phyloP scores from a whole-genome alignment of 139 green algal genomes.

The Chlorella sp. region DNA sequence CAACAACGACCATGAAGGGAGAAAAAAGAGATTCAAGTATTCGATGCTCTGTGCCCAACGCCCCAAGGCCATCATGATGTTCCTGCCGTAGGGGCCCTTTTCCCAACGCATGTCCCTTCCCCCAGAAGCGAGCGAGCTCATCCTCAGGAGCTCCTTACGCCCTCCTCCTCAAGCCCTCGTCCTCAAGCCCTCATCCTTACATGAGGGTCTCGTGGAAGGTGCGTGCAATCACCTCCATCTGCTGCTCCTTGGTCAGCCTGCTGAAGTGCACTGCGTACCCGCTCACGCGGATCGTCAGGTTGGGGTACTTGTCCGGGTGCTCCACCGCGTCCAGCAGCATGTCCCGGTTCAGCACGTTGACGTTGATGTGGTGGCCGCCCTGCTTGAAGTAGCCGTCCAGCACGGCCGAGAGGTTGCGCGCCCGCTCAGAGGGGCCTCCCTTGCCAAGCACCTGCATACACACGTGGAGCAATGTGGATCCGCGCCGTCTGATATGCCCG shows the following conservation, averaged over 20 bases:
- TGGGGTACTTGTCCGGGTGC: conserved; percentile 70
- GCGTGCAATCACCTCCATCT: conserved; percentile 53
- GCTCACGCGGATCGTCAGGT: conserved; percentile 68
- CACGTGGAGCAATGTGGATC: no score
- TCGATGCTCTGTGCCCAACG: no score
- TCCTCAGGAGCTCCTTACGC: no score
- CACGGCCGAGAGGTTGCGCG: conserved; percentile 52
- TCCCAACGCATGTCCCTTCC: no score
- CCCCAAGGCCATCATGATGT: no score
- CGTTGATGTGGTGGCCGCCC: conserved; percentile 67
- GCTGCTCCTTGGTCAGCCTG: conserved; percentile 63
- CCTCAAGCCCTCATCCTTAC: no score
- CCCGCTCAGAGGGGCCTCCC: conserved; percentile 19
- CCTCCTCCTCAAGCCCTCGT: no score
- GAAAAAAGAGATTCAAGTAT: no score
- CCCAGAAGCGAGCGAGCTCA: no score
- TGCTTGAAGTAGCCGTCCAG: conserved; percentile 69
- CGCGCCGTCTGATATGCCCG: no score
- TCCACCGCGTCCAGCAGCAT: conserved; percentile 67
- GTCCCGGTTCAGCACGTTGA: conserved; percentile 60
- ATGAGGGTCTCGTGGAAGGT: conserved; percentile 53
- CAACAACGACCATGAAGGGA: no score
- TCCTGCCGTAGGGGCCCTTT: no score
- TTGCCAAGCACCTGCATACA: conserved; percentile 34
- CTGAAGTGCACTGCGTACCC: conserved; percentile 76